Base-by-base conservation (phyloP, 192 early-diverging fungal species). In the Globomyces pollinis-pini region DNA sequence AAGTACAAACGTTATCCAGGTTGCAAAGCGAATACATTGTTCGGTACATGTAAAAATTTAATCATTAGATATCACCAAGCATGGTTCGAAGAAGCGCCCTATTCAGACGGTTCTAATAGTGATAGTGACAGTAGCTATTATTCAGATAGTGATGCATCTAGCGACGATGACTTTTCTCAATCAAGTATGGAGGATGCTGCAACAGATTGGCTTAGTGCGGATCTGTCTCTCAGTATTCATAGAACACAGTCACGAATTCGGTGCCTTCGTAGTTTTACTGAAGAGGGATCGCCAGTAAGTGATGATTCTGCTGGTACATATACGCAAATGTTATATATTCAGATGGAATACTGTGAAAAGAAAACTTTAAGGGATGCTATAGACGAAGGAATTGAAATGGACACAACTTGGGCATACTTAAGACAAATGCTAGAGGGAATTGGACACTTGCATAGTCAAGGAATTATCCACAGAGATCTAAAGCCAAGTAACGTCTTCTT, bases 341-440 rank as follows among this genome's bases (percentile, higher is more conserved):
- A 98, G 67, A 98, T 98, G 94, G 93, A 98, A 72, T 98, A 96
- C 65, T 97, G 94, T 65, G 94, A 97, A 65, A 84, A 91, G 51
- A 90, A 91, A 59, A 94, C 94, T 0, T 70, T 97, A 2, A 77
- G 76, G 59, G 89, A 94, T 59, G 60, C 91, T 20, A 75, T 97
- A 55, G 82, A 88, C 30, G 77, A 79, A 58, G 86, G 87, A 0
- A 50, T 97, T 11, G 83, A 86, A 43, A 81, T 86, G 24, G 81
- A 93, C 41, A 86, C 88, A 62, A 69, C 75, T 8, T 97, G 90
- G 94, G 73, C 86, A 8, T 56, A 92, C 23, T 91, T 97, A 52
- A 71, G 88, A 3, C 94, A 96, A 70, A 86, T 96, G 11, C 66
- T 96, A 44, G 94, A 96, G 59, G 94, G 90, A 0, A 64, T 96